Evolutionary conservation across 768 basidiomycete species (phyloP).

Genomic region (Lactarius hatsudake): DNA sequence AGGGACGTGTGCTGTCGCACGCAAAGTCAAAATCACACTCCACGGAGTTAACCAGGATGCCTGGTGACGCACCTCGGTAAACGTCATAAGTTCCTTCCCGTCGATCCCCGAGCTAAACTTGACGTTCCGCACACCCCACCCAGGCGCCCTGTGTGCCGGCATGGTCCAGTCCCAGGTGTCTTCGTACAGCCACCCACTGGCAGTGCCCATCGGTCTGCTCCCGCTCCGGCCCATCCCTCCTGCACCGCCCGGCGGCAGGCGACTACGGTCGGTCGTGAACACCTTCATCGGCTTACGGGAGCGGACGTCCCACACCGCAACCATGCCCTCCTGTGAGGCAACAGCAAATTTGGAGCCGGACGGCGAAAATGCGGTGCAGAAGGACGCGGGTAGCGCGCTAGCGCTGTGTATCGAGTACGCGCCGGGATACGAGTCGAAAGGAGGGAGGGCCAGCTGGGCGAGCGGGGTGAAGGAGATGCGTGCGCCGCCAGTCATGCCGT

Average conservation of each 20-base stretch:
- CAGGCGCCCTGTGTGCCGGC: constrained; percentile 51
- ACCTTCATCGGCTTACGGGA: constrained; percentile 68
- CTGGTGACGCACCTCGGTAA: constrained; percentile 69
- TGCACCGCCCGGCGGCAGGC: constrained; percentile 29
- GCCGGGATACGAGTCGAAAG: constrained; percentile 40
- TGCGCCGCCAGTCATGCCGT: constrained; percentile 67
- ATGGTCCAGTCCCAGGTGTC: constrained; percentile 70
- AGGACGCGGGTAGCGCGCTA: constrained; percentile 60
- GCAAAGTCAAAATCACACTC: background rate
- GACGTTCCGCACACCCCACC: constrained; percentile 82
- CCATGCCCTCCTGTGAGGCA: constrained; percentile 76
- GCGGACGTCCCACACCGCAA: constrained; percentile 81
- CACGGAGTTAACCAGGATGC: background rate
- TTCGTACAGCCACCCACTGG: constrained; percentile 54
- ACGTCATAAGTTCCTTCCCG: constrained; percentile 76
- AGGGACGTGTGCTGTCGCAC: constrained; percentile 69
- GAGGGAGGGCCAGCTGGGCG: constrained; percentile 62
- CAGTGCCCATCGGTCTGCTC: constrained; percentile 39
- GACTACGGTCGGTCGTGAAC: constrained; percentile 51
- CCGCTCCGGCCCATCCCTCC: constrained; percentile 18
- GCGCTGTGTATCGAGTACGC: constrained; percentile 9
- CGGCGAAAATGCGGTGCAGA: constrained; percentile 74
- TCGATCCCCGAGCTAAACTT: constrained; percentile 70
- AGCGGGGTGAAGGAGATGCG: constrained; percentile 63
- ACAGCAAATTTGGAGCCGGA: constrained; percentile 80